Percentiles rank a stretch among this genome's conserved stretches.
These are phyloP conservation scores for Populus deltoides DNA, from an alignment of 345 rosid genomes.

Conservation along the genomic window DNA sequence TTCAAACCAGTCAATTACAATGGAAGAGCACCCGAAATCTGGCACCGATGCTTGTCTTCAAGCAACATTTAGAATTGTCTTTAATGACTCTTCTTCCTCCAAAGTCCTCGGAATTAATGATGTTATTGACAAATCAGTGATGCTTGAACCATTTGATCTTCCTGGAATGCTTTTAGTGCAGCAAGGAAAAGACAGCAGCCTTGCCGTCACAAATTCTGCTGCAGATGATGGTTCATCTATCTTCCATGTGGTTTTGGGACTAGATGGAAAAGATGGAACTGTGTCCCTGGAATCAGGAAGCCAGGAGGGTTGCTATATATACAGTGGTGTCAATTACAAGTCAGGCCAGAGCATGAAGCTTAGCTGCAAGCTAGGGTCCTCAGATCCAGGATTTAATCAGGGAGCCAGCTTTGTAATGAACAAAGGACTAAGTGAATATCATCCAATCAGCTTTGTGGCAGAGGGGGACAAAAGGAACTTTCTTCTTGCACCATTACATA, in stretches of 20 bases:
- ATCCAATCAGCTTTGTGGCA: conserved; percentile 79
- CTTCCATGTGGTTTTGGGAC: conserved; percentile 60
- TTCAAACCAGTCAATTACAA: conserved; percentile 57
- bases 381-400: conserved; percentile 27
- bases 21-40: conserved; percentile 45
- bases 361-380: conserved; percentile 41
- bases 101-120: conserved; percentile 19
- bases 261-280: conserved; percentile 53
- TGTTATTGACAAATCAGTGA: conserved; percentile 49
- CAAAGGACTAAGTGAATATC: conserved; percentile 50
- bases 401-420: conserved; percentile 58
- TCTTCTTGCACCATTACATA: conserved; percentile 65
- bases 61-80: conserved; percentile 69
- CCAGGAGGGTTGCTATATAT: conserved; percentile 59
- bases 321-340: conserved; percentile 35
- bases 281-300: conserved; percentile 55
- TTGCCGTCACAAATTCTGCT: conserved; percentile 39
- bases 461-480: conserved; percentile 57
- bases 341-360: conserved; percentile 42
- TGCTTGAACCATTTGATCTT: conserved; percentile 71
- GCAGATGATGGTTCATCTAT: conserved; percentile 24
- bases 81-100: conserved; percentile 17
- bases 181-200: conserved; percentile 33
- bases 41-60: conserved; percentile 61
- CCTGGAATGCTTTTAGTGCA: conserved; percentile 67